Base-by-base conservation (phyloP, 2,329 filamentous ascomycete genomes). In the Penicillium brevicompactum region DNA sequence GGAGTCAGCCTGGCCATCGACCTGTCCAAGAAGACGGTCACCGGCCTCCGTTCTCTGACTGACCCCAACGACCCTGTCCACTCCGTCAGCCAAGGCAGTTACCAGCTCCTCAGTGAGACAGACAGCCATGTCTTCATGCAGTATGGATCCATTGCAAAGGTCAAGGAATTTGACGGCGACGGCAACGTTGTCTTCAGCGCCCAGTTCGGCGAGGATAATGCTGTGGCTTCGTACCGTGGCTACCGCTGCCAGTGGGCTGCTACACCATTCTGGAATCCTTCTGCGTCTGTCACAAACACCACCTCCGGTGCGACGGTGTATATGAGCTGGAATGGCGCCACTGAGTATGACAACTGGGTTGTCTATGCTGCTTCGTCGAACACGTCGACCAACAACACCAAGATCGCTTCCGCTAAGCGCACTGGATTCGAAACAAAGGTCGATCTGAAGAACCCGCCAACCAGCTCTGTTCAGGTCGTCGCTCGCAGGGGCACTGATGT, bases 281-380 rank as follows among this genome's bases (percentile, higher is more conserved):
- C 60, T 14, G 47, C 55, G 24, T 46, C 55, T 9, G 50, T 60
- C 8, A 40, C 50, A 8, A 46, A 32, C 7, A 56, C 55, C 10
- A 43, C 37, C 4, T 24, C 30, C 4, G 48, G 24, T 24, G 47
- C 32, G n/a, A 53, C 51, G 2, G 56, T 74, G 5, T 72, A 70
- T 55, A 73, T 76, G 67, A 75, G 73, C 58, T 75, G 73, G 72
- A 72, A 72, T 37, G 72, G 73, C 13, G 73, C 72, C 8, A 75
- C 72, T 1, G 72, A 74, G 30, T 62, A 64, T 46, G 62, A 64
- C 37, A 62, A 59, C 22, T 62, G 74, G 73, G 69, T 67, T 16
- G 51, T 77, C 4, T 73, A 71, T 43, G 60, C 62, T 8, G 61
- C 60, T 27, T 21, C 60, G 1, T 61, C 63, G 6, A 27, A 56